Percentiles rank a stretch among this genome's conserved stretches.
These are phyloP conservation scores for Calonectria multiphialidica DNA, from an alignment of 2,329 filamentous ascomycete species.

Conservation along the genomic window DNA sequence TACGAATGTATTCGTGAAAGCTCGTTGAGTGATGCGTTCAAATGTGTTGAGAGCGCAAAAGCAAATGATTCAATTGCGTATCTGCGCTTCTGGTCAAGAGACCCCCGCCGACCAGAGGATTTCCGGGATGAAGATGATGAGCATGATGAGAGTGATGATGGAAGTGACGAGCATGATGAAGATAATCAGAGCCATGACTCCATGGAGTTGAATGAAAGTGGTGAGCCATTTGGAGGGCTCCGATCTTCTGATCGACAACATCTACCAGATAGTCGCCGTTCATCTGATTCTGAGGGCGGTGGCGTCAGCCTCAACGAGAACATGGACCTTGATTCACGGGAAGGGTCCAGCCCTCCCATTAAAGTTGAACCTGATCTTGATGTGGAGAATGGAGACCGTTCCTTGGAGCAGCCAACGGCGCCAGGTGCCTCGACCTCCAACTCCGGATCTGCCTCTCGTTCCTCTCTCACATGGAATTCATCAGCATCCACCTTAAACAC, in stretches of 20 bases:
- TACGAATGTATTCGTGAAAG: conserved; percentile 88
- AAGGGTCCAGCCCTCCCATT: conserved; percentile 45
- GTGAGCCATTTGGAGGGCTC: neutral
- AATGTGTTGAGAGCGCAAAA: conserved; percentile 86
- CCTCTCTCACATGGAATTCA: conserved; percentile 35
- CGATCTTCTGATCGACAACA: conserved; percentile 11
- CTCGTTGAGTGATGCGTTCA: conserved; percentile 81
- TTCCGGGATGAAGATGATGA: conserved; percentile 54
- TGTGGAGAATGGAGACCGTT: conserved; percentile 27
- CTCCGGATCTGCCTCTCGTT: conserved; percentile 17
- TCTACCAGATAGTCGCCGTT: conserved; percentile 43
- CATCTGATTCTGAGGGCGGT: conserved; percentile 57
- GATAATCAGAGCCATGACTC: conserved; percentile 17
- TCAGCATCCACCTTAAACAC: neutral
- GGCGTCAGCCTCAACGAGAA: conserved; percentile 58
- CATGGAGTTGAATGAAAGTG: neutral
- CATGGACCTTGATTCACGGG: conserved; percentile 56
- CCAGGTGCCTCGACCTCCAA: conserved; percentile 14
- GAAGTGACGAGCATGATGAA: neutral
- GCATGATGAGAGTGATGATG: conserved; percentile 56
- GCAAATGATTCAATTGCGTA: conserved; percentile 93
- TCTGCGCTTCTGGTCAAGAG: conserved; percentile 85
- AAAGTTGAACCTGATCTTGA: conserved; percentile 51
- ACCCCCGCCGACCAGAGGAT: conserved; percentile 73
- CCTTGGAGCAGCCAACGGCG: neutral